Evolutionary conservation across 2,329 filamentous ascomycete species (phyloP).

Genomic region (Rutstroemia sp.): DNA sequence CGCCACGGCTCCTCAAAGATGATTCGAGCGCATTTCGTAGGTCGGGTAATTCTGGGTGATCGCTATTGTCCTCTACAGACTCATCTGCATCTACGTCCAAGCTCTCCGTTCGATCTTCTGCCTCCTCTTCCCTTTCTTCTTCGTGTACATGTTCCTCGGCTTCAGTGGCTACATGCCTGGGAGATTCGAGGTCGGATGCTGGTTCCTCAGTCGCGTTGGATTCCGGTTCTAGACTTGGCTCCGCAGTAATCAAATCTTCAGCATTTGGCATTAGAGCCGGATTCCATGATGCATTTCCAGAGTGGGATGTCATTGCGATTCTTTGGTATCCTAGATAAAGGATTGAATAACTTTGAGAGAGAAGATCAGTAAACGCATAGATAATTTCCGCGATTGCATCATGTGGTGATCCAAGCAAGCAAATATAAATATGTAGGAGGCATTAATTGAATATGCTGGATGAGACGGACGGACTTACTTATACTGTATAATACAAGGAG

Average conservation of each 20-base stretch:
- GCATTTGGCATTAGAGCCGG: constrained; percentile 45
- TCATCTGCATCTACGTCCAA: background rate
- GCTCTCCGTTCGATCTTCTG: background rate
- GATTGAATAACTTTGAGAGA: constrained; percentile 21
- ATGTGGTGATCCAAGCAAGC: background rate
- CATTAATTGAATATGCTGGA: background rate
- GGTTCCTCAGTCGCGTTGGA: background rate
- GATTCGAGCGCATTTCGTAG: constrained; percentile 23
- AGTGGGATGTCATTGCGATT: constrained; percentile 37
- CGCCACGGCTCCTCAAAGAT: constrained; percentile 23
- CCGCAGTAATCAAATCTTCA: constrained; percentile 17
- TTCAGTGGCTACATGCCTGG: background rate
- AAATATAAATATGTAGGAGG: background rate
- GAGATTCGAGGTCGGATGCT: background rate
- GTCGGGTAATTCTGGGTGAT: constrained; percentile 18
- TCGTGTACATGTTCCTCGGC: background rate
- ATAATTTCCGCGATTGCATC: background rate
- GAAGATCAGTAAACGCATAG: background rate
- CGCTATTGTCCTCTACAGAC: constrained; percentile 12
- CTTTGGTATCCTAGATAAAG: constrained; percentile 13
- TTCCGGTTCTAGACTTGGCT: background rate
- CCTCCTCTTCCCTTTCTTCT: background rate
- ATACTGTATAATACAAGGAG: constrained; percentile 19
- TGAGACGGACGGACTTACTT: constrained; percentile 8
- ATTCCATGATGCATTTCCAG: constrained; percentile 41